A percentile compares a stretch with the other conserved stretches of the same genome.
These are phyloP conservation scores for Fusarium nurragi DNA, from an alignment of 2,329 filamentous ascomycete species.

Conservation along the genomic window DNA sequence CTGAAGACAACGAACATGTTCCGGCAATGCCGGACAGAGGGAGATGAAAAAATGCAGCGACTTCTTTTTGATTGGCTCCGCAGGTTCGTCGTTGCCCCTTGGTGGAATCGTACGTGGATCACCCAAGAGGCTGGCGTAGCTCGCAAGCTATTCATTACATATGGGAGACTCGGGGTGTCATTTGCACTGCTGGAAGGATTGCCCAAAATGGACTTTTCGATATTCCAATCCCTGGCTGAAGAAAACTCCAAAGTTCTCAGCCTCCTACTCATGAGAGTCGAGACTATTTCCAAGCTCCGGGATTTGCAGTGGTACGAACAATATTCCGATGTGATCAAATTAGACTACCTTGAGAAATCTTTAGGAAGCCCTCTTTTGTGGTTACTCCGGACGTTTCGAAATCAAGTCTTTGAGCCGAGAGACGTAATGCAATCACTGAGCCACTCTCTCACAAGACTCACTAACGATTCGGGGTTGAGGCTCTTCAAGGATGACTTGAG, in stretches of 20 bases:
- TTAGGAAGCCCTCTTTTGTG: conserved; percentile 32
- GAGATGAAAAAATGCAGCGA: too few species aligned
- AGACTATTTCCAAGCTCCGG: conserved; percentile 22
- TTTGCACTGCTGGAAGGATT: conserved; percentile 10
- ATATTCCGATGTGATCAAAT: conserved; percentile 5
- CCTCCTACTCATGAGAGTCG: conserved; percentile 20
- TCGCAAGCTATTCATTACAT: conserved; percentile 7
- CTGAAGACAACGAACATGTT: conserved; percentile 9
- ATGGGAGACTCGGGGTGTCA: conserved; percentile 24
- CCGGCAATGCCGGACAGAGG: too few species aligned
- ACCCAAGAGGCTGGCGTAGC: conserved; percentile 35
- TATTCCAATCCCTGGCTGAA: not conserved
- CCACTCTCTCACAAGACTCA: conserved; percentile 24
- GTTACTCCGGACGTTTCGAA: conserved; percentile 30
- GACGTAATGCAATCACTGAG: conserved; percentile 32
- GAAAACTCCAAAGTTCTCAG: conserved; percentile 29
- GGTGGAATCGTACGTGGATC: conserved; percentile 41
- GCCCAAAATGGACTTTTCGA: not conserved
- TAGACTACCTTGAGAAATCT: conserved; percentile 25
- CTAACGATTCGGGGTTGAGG: not conserved
- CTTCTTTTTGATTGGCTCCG: conserved; percentile 36
- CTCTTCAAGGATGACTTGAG: conserved; percentile 19
- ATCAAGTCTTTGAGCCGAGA: conserved; percentile 31
- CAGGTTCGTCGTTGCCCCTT: conserved; percentile 27
- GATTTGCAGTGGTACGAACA: conserved; percentile 13